Base-by-base conservation (phyloP, 1,284 basidiomycete genomes). In the Uromyces viciae-fabae region DNA sequence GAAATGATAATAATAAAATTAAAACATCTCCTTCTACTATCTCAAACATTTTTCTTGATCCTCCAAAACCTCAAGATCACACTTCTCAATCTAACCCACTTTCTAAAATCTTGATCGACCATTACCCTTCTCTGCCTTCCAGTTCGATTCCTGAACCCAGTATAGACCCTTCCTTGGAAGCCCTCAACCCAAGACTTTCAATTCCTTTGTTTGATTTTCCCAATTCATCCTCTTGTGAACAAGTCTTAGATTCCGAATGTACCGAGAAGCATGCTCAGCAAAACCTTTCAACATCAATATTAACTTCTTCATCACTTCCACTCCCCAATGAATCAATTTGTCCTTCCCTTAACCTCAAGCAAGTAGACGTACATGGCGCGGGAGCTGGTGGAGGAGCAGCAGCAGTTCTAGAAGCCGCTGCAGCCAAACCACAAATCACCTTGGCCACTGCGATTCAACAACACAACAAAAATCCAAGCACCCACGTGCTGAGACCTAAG, bases 371-470 rank as follows among this genome's bases (percentile, higher is more conserved):
- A n/a, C 75, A 77, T 42, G 75, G 62, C 3, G 42, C 75, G 38
- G 75, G 75, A 33, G 75, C 75, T 46, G 75, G 75, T 19, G 75
- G 75, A 46, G 75, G 75, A 40, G 75, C 75, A 77, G 75, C 75
- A 36, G 42, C 75, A 3, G 52, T 77, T 33, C 49, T 77, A n/a
- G 60, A 38, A 33, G 58, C 75, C n/a, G 52, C 46, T 2, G 42
- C 33, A 25, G 62, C 64, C 33, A n/a, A 60, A 15, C 52, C 49
- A 38, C 2, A 17, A 28, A 60, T 15, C 28, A 14, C 54, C 28
- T n/a, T 36, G 3, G 19, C 74, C 25, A 54, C 22, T 5, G 3
- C 4, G 19, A 36, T 5, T 14, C 19, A 25, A 25, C 42, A 49
- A 15, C 28, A 64, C 8, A 52, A 40, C 28, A 25, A 17, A 36